phyloP scores from a whole-genome alignment of 2,329 filamentous ascomycete species.

The Fusarium udum region DNA sequence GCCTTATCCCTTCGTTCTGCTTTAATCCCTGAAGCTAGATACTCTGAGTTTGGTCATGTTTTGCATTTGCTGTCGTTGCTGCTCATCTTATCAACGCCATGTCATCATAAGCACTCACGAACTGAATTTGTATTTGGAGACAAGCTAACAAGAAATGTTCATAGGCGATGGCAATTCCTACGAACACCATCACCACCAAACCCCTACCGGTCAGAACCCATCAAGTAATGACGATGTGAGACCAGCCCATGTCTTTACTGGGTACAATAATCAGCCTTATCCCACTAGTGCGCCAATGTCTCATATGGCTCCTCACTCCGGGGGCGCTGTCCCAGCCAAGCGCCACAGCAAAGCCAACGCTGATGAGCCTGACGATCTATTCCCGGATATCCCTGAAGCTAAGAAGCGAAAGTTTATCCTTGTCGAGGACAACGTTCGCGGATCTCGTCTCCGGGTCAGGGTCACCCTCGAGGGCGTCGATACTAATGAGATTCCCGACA shows the following conservation, averaged over 20 bases:
- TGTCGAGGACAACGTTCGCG: conserved; percentile 87
- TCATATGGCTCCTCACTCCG: conserved; percentile 58
- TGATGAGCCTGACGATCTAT: conserved; percentile 75
- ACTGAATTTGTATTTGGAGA: conserved; percentile 19
- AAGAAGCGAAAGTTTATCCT: conserved; percentile 97
- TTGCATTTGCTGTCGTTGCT: conserved; percentile 15
- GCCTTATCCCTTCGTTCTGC: conserved; percentile 31
- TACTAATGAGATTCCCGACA: conserved; percentile 95
- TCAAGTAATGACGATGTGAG: conserved; percentile 70
- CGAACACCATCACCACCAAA: conserved; percentile 74
- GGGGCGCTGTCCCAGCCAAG: conserved; percentile 50
- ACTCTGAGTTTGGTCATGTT: conserved; percentile 25
- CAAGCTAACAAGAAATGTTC: conserved; percentile 45
- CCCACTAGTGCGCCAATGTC: conserved; percentile 70
- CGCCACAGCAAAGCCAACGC: conserved; percentile 57
- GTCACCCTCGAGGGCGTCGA: conserved; percentile 94
- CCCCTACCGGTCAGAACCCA: conserved; percentile 63
- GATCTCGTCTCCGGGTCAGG: conserved; percentile 83
- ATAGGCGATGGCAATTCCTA: conserved; percentile 70
- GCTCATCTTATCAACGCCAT: conserved; percentile 5
- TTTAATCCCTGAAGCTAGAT: conserved; percentile 24
- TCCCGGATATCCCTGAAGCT: conserved; percentile 86
- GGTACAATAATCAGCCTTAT: conserved; percentile 71
- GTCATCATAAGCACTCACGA: conserved; percentile 21
- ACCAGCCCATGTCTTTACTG: conserved; percentile 77